Evolutionary conservation across 1,139 yeast genomes (phyloP), one percentile per base, ranked within the genome.

Genomic region (Scheffersomyces segobiensis): DNA sequence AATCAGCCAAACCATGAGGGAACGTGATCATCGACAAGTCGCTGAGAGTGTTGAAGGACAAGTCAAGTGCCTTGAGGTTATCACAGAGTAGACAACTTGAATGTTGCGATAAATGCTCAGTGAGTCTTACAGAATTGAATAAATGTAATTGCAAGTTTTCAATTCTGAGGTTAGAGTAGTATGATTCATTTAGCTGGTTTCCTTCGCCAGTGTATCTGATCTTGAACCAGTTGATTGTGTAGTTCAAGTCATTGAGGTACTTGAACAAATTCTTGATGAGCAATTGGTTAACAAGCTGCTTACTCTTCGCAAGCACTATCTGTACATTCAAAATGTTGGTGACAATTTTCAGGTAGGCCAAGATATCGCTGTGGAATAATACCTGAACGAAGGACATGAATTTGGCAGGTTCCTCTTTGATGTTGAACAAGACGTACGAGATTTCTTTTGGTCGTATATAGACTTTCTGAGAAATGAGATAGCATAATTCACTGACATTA

Each of bases 41-140:
- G 24, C 53, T 60, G 18, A 73, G 57, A 42, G 62, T 63, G 49
- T 71, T 71, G 57, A 62, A 71, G 2, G 74, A 71, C 49, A 72
- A 63, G 56, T 72, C 71, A 51, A 71, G 59, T 19, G 63, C 55
- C 52, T 56, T 51, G 53, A 68, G 56, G 47, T 58, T 55, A 22
- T 57, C 48, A 50, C 65, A 63, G 46, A 52, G 50, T 42, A 62
- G 53, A 52, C 64, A 63, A 39, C 50, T 42, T 49, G 54, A 47
- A 19, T 53, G 52, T 46, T 39, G 52, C 6, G 50, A 57, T 46
- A 59, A 60, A 49, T 63, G 66, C 39, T 53, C 57, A 26, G 60
- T 46, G 22, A 64, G 58, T 24, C 56, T 59, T 50, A 42, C 52
- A 2, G 64, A 57, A 52, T 60, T 60, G 54, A 62, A 65, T 5